Percentiles rank a stretch among this genome's conserved stretches.
These are phyloP conservation scores for Pneumocystis jirovecii DNA, from an alignment of 1,139 yeast species.

Conservation along the genomic window DNA sequence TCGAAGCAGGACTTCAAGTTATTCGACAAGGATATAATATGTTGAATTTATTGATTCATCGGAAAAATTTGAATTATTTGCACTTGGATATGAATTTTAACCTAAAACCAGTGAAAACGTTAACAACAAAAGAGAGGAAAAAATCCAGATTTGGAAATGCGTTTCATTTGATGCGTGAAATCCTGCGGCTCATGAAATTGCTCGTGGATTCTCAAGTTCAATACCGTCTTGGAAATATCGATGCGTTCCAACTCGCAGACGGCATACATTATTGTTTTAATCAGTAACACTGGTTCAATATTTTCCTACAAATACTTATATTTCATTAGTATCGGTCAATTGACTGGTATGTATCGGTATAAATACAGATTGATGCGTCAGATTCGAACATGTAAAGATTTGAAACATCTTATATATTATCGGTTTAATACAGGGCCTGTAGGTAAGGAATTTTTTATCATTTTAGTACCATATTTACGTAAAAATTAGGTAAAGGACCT, in stretches of 20 bases:
- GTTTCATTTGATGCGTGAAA: slow-evolving; percentile 82
- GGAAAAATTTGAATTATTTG: slow-evolving; percentile 78
- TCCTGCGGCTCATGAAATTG: slow-evolving; percentile 63
- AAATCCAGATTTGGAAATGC: slow-evolving; percentile 94
- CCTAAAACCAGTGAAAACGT: slow-evolving; percentile 86
- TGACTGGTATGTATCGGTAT: slow-evolving; percentile 92
- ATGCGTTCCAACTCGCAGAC: slow-evolving; percentile 88
- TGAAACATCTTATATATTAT: slow-evolving; percentile 79
- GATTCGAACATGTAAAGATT: slow-evolving; percentile 85
- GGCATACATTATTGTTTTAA: slow-evolving; percentile 80
- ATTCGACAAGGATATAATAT: slow-evolving; percentile 89
- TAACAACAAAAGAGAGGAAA: slow-evolving; percentile 92
- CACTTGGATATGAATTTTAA: slow-evolving; percentile 94
- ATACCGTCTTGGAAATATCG: slow-evolving; percentile 74
- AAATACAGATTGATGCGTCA: slow-evolving; percentile 98
- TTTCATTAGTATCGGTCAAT: slow-evolving; percentile 48
- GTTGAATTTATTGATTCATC: slow-evolving; percentile 78
- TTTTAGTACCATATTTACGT: not conserved
- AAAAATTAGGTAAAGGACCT: slow-evolving; percentile 51
- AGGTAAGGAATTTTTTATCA: slow-evolving; percentile 28
- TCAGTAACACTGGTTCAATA: slow-evolving; percentile 27
- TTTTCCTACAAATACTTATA: slow-evolving; percentile 4
- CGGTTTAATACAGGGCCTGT: slow-evolving; percentile 55
- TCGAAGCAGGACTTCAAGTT: slow-evolving; percentile 90
- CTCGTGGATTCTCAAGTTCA: slow-evolving; percentile 91